Conservation (phyloP, 192 early-diverging fungal species). For the Entomortierella chlamydospora region DNA sequence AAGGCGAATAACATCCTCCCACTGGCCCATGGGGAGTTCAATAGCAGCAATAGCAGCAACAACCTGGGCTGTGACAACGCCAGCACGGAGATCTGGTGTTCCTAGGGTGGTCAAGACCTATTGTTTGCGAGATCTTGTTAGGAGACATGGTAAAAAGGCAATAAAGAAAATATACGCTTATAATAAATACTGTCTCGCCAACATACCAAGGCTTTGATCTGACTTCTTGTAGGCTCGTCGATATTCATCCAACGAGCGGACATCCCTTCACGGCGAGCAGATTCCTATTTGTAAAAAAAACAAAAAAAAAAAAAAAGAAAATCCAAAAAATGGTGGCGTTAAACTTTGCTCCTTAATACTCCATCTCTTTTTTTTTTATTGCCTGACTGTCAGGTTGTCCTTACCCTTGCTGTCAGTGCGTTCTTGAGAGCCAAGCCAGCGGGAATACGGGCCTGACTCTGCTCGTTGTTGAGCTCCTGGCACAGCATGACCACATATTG, state of each 20-base stretch:
- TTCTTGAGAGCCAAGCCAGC: constrained; percentile 97
- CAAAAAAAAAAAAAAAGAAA: constrained; percentile 1
- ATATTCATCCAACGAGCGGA: constrained; percentile 74
- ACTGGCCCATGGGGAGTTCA: constrained; percentile 89
- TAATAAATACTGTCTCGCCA: not conserved
- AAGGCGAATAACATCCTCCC: constrained; percentile 87
- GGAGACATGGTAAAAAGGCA: constrained; percentile 2
- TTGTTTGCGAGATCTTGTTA: not conserved
- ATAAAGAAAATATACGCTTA: not conserved
- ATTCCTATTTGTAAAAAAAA: constrained; percentile 54
- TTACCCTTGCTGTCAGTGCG: constrained; percentile 87
- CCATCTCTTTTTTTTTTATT: too few relatives aligned
- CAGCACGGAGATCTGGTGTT: constrained; percentile 65
- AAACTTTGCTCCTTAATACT: too few relatives aligned
- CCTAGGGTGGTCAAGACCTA: constrained; percentile 67
- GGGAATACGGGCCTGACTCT: constrained; percentile 70
- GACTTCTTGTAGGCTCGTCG: constrained; percentile 63
- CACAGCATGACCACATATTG: constrained; percentile 76
- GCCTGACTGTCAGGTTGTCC: not conserved
- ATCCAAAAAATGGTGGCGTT: too few relatives aligned
- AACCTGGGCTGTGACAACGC: constrained; percentile 81
- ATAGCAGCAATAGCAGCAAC: constrained; percentile 93
- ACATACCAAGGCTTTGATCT: constrained; percentile 78
- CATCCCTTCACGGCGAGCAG: constrained; percentile 64
- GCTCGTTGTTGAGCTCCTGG: constrained; percentile 88